Conservation (phyloP, 768 basidiomycete species). For the Lentinula sp. region DNA sequence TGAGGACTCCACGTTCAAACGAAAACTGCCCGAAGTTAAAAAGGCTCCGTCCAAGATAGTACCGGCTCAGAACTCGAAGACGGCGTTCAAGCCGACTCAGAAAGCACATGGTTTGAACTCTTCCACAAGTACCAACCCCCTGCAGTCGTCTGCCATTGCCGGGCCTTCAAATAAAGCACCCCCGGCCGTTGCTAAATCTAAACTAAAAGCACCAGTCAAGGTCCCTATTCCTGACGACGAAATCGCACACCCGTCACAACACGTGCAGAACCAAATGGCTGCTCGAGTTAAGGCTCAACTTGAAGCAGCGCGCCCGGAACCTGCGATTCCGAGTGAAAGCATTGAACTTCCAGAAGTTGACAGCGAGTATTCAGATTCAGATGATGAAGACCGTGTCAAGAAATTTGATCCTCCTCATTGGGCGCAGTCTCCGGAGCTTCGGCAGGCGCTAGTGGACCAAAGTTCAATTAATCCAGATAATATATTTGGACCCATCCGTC, state of each 20-base stretch:
- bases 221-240: conserved; percentile 40
- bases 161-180: conserved; percentile 15
- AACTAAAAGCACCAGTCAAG: conserved; percentile 16
- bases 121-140: conserved; percentile 33
- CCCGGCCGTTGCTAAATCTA: background rate
- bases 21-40: conserved; percentile 56
- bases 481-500: conserved; percentile 86
- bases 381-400: conserved; percentile 75
- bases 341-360: conserved; percentile 94
- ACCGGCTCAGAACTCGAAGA: conserved; percentile 9
- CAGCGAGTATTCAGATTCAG: conserved; percentile 96
- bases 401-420: conserved; percentile 78
- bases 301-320: conserved; percentile 47
- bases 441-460: conserved; percentile 73
- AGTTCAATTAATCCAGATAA: conserved; percentile 86
- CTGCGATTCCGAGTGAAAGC: conserved; percentile 61
- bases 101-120: conserved; percentile 47
- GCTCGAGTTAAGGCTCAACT: conserved; percentile 64
- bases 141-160: conserved; percentile 25
- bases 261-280: conserved; percentile 65
- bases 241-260: conserved; percentile 52
- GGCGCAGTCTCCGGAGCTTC: conserved; percentile 88
- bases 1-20: conserved; percentile 69
- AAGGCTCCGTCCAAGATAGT: conserved; percentile 29
- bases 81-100: conserved; percentile 27